Evolutionary conservation across 345 rosid species (phyloP), one percentile per base, ranked within the genome.

Genomic region (Linum usitatissimum): DNA sequence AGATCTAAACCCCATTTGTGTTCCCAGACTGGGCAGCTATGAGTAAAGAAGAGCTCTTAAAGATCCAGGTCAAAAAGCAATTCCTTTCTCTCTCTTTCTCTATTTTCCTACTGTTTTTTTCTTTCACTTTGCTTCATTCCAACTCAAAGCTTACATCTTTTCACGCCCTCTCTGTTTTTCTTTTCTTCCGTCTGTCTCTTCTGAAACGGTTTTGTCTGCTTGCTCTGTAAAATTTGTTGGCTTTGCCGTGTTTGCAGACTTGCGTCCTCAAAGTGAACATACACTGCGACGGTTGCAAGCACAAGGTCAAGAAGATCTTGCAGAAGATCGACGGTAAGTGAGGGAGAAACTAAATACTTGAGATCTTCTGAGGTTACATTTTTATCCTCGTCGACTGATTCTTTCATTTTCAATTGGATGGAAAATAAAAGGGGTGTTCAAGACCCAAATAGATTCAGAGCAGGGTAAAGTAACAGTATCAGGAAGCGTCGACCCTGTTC

Each of bases 11-110:
- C 57, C 15, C 49, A 55, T 51, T 23, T 23, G 28, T 23, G 28
- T 53, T 55, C 66, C 49, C 62, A 28, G 23, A 5, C 18, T 23
- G 28, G 28, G 21, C 42, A 69, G 48, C 28, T 39, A 91, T 88
- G 98, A 91, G 95, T 83, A 91, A 88, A 81, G 98, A 91, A 71
- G 98, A 91, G 92, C 75, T 91, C 73, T 79, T 91, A 89, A 91
- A 86, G 86, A 85, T 88, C 79, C 90, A 91, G 92, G 98, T 88
- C 72, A 36, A 60, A 23, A 23, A 23, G 28, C 28, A 23, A 23
- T 0, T 23, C 28, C 28, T 23, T 2, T 23, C 28, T 23, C 28
- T 23, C 28, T 23, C 28, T 23, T 2, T 23, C 28, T 23, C 28
- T 23, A 23, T 23, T 23, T 23, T 23, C 28, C 28, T 23, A 23